These are phyloP conservation scores for Diplodia sapinea DNA, from an alignment of 2,329 filamentous ascomycete genomes.

Conservation along the genomic window DNA sequence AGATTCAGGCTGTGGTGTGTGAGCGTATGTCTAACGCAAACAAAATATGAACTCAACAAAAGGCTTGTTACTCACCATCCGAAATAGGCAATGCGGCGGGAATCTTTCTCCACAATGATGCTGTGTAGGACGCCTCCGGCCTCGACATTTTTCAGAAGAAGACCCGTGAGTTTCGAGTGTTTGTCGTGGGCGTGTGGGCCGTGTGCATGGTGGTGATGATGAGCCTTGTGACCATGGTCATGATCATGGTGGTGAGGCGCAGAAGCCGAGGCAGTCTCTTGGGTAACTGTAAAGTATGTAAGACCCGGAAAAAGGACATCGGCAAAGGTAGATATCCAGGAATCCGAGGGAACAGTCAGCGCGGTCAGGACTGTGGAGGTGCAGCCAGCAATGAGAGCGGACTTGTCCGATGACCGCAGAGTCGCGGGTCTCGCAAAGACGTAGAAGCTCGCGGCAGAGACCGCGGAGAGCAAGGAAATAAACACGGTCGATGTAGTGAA, in stretches of 20 bases:
- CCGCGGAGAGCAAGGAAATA: slow-evolving; percentile 51
- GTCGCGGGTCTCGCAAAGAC: slow-evolving; percentile 51
- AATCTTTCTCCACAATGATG: slow-evolving; percentile 89
- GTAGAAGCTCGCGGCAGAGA: slow-evolving; percentile 51
- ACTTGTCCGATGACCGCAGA: slow-evolving; percentile 47
- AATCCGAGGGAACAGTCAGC: slow-evolving; percentile 39
- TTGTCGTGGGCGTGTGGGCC: slow-evolving; percentile 47
- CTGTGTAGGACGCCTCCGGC: slow-evolving; percentile 80
- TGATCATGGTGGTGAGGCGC: slow-evolving; percentile 37
- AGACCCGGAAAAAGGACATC: slow-evolving; percentile 15
- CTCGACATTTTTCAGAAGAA: slow-evolving; percentile 72
- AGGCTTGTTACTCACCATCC: slow-evolving; percentile 72
- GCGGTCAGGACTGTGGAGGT: slow-evolving; percentile 38
- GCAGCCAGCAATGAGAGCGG: slow-evolving; percentile 42
- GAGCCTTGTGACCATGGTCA: slow-evolving; percentile 39
- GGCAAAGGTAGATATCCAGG: slow-evolving; percentile 20
- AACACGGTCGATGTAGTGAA: slow-evolving; percentile 44
- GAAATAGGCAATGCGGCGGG: slow-evolving; percentile 94
- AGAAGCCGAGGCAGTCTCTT: slow-evolving; percentile 2
- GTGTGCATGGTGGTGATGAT: slow-evolving; percentile 34
- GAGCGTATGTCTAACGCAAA: background rate
- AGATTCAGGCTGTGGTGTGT: slow-evolving; percentile 75
- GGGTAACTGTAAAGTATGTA: slow-evolving; percentile 1
- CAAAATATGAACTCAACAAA: background rate
- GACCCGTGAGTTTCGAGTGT: slow-evolving; percentile 72